Base-by-base conservation (phyloP, 345 rosid species). In the Theobroma cacao region DNA sequence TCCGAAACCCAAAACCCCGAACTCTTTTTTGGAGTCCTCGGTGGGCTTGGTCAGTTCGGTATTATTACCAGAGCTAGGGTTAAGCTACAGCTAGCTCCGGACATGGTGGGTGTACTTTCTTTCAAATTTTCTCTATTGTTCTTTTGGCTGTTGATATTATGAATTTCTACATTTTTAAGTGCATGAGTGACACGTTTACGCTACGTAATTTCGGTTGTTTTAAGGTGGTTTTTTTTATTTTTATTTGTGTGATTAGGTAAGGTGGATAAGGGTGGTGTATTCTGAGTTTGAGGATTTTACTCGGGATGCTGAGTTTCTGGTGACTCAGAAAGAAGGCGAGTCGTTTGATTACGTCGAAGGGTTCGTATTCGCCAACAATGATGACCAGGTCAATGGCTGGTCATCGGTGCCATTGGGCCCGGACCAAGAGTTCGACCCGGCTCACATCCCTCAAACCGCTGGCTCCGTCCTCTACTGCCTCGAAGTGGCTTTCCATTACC, bases 11-110 rank as follows among this genome's bases (percentile, higher is more conserved):
- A 85, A 79, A 90, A 92, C 66, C 66, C 90, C 0, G 94, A 93
- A 33, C 85, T 95, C 76, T 95, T 91, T 80, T 93, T 90, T 78
- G 89, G 87, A 2, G 91, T 84, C 40, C 87, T 95, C 17, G 97
- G 98, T 30, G 99, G 99, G 7, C 91, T 95, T 41, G 99, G 98
- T 10, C 98, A 95, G 79, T 95, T 95, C 45, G 99, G 99, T 47
- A 87, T 95, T 82, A 92, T 95, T 34, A 92, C 97, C 69, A 74
- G 95, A 80, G 99, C 99, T 14, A 85, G 92, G 72, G 79, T 95
- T 74, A 74, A 80, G 85, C 87, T 95, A 13, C 90, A 92, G 77
- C 76, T 89, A 41, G 97, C 96, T 10, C 99, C 99, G 6, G 90
- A 92, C 74, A 92, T 84, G 98, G 99, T 95, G 14, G 15, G 80